phyloP scores from a whole-genome alignment of 306 rosid genomes.

The Cucumis hystrix region DNA sequence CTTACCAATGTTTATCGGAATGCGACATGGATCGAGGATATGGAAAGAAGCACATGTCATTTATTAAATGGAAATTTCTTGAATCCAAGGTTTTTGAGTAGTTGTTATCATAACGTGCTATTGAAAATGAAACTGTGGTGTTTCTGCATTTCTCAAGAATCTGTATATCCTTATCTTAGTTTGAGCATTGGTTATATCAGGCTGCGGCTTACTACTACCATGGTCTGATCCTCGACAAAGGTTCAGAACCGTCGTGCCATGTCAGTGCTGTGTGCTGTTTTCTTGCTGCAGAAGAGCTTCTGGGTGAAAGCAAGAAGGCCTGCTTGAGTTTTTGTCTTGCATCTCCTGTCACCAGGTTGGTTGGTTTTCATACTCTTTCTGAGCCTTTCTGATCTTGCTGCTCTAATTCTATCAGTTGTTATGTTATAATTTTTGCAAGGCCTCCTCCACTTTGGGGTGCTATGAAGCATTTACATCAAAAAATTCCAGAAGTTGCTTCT shows the following conservation, averaged over 20 bases:
- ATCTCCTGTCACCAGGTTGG: conserved; percentile 83
- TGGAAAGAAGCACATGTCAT: conserved; percentile 64
- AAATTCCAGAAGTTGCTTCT: conserved; percentile 86
- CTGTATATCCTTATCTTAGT: background rate
- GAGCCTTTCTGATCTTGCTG: background rate
- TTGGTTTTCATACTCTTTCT: conserved; percentile 9
- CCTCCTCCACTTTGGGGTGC: conserved; percentile 87
- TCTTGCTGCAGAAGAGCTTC: conserved; percentile 83
- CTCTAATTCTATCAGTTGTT: background rate
- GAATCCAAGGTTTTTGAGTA: conserved; percentile 57
- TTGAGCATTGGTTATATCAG: conserved; percentile 18
- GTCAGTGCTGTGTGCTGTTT: conserved; percentile 66
- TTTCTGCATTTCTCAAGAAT: background rate
- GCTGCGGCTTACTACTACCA: conserved; percentile 95
- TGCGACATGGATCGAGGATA: conserved; percentile 33
- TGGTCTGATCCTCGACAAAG: conserved; percentile 79
- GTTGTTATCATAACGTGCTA: background rate
- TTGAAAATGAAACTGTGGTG: background rate
- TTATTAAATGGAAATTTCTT: conserved; percentile 86
- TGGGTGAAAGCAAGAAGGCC: conserved; percentile 71
- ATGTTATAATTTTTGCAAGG: conserved; percentile 21
- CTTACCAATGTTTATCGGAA: conserved; percentile 59
- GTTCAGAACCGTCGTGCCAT: conserved; percentile 57
- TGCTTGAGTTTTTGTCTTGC: conserved; percentile 80
- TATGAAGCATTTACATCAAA: conserved; percentile 66